Base-by-base conservation (phyloP, 2,329 filamentous ascomycete species). In the Stachybotrys elegans region DNA sequence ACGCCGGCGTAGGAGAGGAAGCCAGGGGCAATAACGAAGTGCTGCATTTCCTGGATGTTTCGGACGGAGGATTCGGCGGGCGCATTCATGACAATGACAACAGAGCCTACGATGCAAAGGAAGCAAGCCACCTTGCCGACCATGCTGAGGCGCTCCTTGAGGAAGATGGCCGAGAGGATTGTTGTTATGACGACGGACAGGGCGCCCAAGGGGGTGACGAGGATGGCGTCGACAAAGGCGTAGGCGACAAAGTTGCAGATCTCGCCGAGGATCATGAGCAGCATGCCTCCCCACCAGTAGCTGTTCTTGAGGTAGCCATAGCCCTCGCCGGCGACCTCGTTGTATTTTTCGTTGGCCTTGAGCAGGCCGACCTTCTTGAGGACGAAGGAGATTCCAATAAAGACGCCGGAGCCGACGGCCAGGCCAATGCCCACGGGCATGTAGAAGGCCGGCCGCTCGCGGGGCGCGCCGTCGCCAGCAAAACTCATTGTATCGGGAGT, bases 191-290 rank as follows among this genome's bases (percentile, higher is more conserved):
- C 93, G 48, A 97, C 93, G 2, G 88, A 89, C 41, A 97, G 72
- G 4, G 92, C 92, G 49, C 92, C 92, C 43, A 97, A 73, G 5
- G 92, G 91, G 0, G 92, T 96, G 43, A 97, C 92, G 51, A 97
- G 72, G 55, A 97, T 96, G 48, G 92, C 92, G 65, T 97, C 93
- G 50, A 93, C 93, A 57, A 97, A 97, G 45, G 90, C 88, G 61
- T 97, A 97, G 43, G 93, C 93, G 61, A 92, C 88, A 63, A 97
- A 95, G 68, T 98, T 98, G 79, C 89, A 95, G 45, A 95, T 81
- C 67, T 98, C 93, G 54, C 93, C 93, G 35, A 97, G 57, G 55
- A 97, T 95, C 93, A 98, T 97, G 47, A 97, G 76, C 0, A 73
- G 90, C 93, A 98, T 97, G 55, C 93, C 93, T 2, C 72, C 66